Conservation (phyloP, 2,329 filamentous ascomycete genomes). For the Aspergillus fumigatus region DNA sequence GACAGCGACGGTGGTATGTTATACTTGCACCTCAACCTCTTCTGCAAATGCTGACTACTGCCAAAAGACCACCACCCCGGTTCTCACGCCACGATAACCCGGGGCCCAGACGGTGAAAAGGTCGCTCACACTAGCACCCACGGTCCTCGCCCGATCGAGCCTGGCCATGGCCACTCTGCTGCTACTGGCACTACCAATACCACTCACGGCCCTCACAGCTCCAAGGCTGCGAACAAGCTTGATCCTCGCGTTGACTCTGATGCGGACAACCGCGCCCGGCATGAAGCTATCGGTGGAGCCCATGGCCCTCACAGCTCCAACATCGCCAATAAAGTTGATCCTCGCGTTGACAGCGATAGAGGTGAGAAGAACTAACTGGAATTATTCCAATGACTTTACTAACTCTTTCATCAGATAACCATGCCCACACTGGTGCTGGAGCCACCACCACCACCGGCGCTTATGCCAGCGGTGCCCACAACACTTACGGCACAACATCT, state of each 20-base stretch:
- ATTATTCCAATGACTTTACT: not conserved
- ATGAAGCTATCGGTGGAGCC: slow-evolving; percentile 8
- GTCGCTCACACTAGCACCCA: not conserved
- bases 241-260: slow-evolving; percentile 15
- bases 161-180: not conserved
- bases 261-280: slow-evolving; percentile 11
- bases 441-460: not conserved
- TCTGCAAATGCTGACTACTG: not conserved
- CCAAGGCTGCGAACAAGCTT: slow-evolving; percentile 25
- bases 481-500: not conserved
- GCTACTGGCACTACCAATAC: slow-evolving; percentile 1
- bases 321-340: slow-evolving; percentile 49
- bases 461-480: slow-evolving; percentile 13
- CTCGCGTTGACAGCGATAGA: slow-evolving; percentile 29
- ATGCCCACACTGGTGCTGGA: not conserved
- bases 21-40: not conserved
- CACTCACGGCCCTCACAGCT: slow-evolving; percentile 15
- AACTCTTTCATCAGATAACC: slow-evolving; percentile 6
- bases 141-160: not conserved
- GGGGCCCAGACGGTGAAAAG: not conserved
- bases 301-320: slow-evolving; percentile 43
- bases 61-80: slow-evolving; percentile 2
- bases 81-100: not conserved
- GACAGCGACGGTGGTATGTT: slow-evolving; percentile 13
- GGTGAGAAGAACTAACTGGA: not conserved